Conservation (phyloP, 257 asterid species). For the Haberlea rhodopensis region DNA sequence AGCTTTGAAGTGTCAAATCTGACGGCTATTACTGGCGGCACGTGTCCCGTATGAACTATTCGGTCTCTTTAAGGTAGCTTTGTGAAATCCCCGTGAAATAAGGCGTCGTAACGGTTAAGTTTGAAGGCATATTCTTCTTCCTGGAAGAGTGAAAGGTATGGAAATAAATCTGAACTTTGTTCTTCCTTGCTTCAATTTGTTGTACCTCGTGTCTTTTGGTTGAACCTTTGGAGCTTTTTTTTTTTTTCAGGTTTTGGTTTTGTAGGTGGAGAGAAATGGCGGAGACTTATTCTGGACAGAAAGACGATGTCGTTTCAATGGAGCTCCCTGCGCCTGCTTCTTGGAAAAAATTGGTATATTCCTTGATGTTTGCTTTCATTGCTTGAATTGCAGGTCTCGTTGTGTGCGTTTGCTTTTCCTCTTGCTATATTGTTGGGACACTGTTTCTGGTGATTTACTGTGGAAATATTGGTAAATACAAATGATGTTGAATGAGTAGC, state of each 20-base stretch:
- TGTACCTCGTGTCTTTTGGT: too few species aligned
- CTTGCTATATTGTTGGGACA: background rate
- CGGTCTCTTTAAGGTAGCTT: too few species aligned
- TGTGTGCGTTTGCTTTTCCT: background rate
- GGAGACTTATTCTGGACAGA: slow-evolving; percentile 28
- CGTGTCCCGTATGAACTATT: too few species aligned
- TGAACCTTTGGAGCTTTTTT: slow-evolving; percentile 17
- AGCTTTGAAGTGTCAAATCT: slow-evolving; percentile 35
- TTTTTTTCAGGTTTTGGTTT: slow-evolving; percentile 26
- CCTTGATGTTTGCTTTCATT: background rate
- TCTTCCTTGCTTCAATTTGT: background rate
- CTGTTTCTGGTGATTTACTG: too few species aligned
- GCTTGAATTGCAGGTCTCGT: background rate
- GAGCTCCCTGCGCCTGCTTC: slow-evolving; percentile 73
- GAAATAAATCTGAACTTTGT: slow-evolving; percentile 14
- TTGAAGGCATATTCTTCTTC: slow-evolving; percentile 32
- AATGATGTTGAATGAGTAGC: too few species aligned
- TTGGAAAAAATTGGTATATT: slow-evolving; percentile 63
- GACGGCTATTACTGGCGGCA: slow-evolving; percentile 32
- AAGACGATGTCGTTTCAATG: slow-evolving; percentile 45
- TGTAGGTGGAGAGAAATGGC: slow-evolving; percentile 45
- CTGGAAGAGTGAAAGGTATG: slow-evolving; percentile 27
- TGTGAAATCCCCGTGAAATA: slow-evolving; percentile 17
- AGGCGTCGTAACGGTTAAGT: slow-evolving; percentile 43
- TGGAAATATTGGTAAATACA: too few species aligned